Percentiles rank a stretch among this genome's conserved stretches.
Conservation (phyloP, 768 basidiomycete species). For the Lyophyllum decastes region DNA sequence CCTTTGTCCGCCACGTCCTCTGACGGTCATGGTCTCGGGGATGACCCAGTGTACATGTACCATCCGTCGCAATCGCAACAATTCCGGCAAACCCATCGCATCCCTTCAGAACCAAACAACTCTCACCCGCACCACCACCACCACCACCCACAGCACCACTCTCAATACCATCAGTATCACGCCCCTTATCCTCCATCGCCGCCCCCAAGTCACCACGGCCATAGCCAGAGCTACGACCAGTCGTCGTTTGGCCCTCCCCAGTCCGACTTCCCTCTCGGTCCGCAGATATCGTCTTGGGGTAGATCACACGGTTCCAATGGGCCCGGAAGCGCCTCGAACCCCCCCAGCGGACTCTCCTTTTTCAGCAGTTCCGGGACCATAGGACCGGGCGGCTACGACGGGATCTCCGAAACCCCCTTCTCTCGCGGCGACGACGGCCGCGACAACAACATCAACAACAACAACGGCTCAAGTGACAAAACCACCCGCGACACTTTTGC, state of each 20-base stretch:
- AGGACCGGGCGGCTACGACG: conserved; percentile 1
- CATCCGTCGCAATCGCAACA: not conserved
- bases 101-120: not conserved
- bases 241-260: not conserved
- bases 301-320: not conserved
- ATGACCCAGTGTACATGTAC: conserved; percentile 11
- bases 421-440: conserved; percentile 2
- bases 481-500: conserved; percentile 22
- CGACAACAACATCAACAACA: conserved; percentile 8
- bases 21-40: not conserved
- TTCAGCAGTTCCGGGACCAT: not conserved
- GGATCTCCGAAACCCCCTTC: not conserved
- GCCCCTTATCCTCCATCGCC: conserved; percentile 8
- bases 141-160: not conserved
- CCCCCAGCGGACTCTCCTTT: not conserved
- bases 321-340: not conserved
- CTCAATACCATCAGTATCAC: not conserved
- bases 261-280: conserved; percentile 1
- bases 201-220: not conserved
- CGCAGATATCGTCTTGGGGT: conserved; percentile 3
- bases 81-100: not conserved
- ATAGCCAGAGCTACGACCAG: not conserved
- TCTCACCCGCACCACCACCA: conserved; percentile 1
- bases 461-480: conserved; percentile 3
- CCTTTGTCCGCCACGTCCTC: not conserved